A percentile compares a stretch with the other conserved stretches of the same genome.
phyloP scores from a whole-genome alignment of 495 filamentous ascomycete species.

The Stereocaulon alpinum region DNA sequence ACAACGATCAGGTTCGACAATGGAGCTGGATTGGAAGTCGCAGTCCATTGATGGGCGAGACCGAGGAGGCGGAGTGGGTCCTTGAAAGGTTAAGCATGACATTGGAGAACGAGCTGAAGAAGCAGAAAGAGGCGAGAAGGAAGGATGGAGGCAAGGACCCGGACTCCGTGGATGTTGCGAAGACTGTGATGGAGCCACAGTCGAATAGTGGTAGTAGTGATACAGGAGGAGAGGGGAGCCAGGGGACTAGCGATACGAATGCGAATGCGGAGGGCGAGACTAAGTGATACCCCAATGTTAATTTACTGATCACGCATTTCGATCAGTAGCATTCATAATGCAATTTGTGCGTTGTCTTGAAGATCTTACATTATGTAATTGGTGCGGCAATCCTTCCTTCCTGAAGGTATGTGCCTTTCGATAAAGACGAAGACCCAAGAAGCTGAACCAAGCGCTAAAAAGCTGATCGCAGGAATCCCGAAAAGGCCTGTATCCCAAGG shows the following conservation, averaged over 20 bases:
- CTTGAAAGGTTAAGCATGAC: slow-evolving; percentile 50
- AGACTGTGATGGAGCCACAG: neutral
- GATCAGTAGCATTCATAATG: too few relatives aligned
- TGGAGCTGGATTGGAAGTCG: slow-evolving; percentile 74
- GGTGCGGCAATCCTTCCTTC: too few relatives aligned
- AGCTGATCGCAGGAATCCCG: too few relatives aligned
- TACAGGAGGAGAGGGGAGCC: neutral
- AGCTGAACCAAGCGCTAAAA: too few relatives aligned
- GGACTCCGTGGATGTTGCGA: neutral
- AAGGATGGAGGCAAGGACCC: slow-evolving; percentile 1
- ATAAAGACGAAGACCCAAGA: too few relatives aligned
- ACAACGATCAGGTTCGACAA: slow-evolving; percentile 20
- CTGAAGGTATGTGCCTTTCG: too few relatives aligned
- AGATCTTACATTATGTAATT: too few relatives aligned
- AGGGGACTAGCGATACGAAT: neutral
- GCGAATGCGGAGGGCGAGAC: neutral
- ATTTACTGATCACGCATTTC: too few relatives aligned
- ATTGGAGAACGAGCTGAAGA: slow-evolving; percentile 44
- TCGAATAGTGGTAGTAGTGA: neutral
- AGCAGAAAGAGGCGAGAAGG: slow-evolving; percentile 22
- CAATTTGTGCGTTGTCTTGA: too few relatives aligned
- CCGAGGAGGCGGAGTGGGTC: slow-evolving; percentile 73
- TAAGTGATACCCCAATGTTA: neutral
- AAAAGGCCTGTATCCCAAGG: too few relatives aligned
- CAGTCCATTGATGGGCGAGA: slow-evolving; percentile 63